Conservation (phyloP, 305 asterid genomes). For the Caryopteris hybrid region DNA sequence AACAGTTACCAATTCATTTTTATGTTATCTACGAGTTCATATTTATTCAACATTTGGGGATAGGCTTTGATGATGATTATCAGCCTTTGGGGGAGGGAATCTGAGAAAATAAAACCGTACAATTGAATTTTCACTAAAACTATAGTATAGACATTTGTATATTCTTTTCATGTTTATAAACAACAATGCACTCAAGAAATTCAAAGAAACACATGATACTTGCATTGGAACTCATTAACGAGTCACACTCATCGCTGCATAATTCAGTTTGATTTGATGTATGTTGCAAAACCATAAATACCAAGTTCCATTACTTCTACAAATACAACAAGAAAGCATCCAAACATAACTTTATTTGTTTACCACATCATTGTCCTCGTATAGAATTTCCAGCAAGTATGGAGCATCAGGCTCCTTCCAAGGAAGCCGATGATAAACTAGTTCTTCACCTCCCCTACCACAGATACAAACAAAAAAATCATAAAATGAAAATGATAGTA, state of each 20-base stretch:
- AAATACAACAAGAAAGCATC: neutral
- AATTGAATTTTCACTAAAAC: neutral
- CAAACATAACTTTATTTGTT: neutral
- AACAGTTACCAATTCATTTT: neutral
- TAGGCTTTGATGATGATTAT: neutral
- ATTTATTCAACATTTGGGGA: neutral
- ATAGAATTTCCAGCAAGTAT: conserved; percentile 52
- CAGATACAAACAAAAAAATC: conserved; percentile 1
- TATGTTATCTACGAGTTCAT: neutral
- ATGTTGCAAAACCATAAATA: neutral
- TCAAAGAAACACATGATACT: neutral
- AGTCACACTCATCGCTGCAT: neutral
- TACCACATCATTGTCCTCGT: conserved; percentile 81
- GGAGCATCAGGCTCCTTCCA: conserved; percentile 99
- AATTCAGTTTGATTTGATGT: neutral
- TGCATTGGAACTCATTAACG: conserved; percentile 10
- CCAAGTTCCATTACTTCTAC: neutral
- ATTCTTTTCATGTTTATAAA: neutral
- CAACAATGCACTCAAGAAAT: neutral
- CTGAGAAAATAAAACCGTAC: neutral
- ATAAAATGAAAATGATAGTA: neutral
- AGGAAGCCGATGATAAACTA: conserved; percentile 77
- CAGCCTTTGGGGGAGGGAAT: neutral
- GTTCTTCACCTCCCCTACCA: conserved; percentile 55
- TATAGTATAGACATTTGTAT: neutral